These are phyloP conservation scores for Gynostemma pentaphyllum DNA, from an alignment of 306 rosid species.

Conservation along the genomic window DNA sequence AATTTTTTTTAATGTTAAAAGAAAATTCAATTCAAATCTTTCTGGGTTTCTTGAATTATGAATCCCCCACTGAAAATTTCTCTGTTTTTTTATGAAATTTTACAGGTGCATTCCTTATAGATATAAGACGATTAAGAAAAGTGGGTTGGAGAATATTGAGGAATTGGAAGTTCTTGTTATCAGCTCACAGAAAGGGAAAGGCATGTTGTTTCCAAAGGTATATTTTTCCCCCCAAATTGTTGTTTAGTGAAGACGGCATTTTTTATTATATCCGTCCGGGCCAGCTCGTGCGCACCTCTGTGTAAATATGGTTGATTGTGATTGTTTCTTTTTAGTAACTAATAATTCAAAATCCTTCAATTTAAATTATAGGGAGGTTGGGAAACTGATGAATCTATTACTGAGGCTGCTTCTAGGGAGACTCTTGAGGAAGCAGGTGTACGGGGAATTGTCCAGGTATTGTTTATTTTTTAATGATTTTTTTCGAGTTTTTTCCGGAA, in stretches of 20 bases:
- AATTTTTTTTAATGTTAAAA: not conserved
- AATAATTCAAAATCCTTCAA: too few relatives aligned
- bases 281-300: too few relatives aligned
- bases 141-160: constrained; percentile 17
- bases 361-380: constrained; percentile 63
- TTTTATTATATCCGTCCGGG: too few relatives aligned
- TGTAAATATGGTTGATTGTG: not conserved
- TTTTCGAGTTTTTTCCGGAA: not conserved
- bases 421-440: constrained; percentile 94
- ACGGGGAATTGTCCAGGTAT: constrained; percentile 63
- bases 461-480: not conserved
- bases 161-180: constrained; percentile 77
- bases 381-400: constrained; percentile 78
- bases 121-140: constrained; percentile 29
- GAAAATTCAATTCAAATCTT: not conserved
- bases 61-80: not conserved
- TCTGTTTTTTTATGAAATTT: not conserved
- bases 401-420: constrained; percentile 79
- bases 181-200: constrained; percentile 79
- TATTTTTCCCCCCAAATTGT: too few relatives aligned
- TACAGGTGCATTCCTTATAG: constrained; percentile 94
- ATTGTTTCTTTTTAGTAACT: too few relatives aligned
- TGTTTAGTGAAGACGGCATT: too few relatives aligned
- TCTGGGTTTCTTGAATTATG: not conserved
- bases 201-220: constrained; percentile 92